phyloP scores from a whole-genome alignment of 495 filamentous ascomycete species.

The Durotheca rogersii region DNA sequence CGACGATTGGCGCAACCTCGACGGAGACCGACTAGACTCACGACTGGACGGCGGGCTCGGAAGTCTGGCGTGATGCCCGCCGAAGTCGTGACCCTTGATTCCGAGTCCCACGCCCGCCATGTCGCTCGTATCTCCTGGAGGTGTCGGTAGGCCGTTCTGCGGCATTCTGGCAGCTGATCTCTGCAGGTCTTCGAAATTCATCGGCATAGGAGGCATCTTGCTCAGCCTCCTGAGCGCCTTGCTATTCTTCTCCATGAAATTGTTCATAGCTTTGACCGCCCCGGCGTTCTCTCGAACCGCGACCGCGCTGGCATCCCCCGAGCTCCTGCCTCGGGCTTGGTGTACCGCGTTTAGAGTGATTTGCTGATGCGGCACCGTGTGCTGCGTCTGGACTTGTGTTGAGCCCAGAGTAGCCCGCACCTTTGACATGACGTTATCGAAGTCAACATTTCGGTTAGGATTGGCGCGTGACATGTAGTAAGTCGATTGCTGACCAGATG shows the following conservation, averaged over 20 bases:
- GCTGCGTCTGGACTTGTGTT: conserved; percentile 15
- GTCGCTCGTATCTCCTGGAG: conserved; percentile 26
- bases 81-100: conserved; percentile 15
- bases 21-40: conserved; percentile 27
- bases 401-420: conserved; percentile 40
- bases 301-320: conserved; percentile 33
- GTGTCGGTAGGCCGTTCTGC: conserved; percentile 16
- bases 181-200: conserved; percentile 41
- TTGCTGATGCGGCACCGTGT: conserved; percentile 22
- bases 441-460: conserved; percentile 38
- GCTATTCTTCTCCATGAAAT: conserved; percentile 49
- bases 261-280: conserved; percentile 46
- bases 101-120: conserved; percentile 8
- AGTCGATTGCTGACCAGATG: conserved; percentile 31
- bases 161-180: conserved; percentile 11
- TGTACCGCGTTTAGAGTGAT: conserved; percentile 43
- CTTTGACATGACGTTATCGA: conserved; percentile 47
- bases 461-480: conserved; percentile 29
- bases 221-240: conserved; percentile 49
- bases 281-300: conserved; percentile 43
- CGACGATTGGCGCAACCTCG: conserved; percentile 7
- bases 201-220: conserved; percentile 36
- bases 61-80: conserved; percentile 13
- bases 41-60: conserved; percentile 39
- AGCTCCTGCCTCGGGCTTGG: conserved; percentile 34